phyloP scores from a whole-genome alignment of 495 filamentous ascomycete species.

The Aspergillus campestris region DNA sequence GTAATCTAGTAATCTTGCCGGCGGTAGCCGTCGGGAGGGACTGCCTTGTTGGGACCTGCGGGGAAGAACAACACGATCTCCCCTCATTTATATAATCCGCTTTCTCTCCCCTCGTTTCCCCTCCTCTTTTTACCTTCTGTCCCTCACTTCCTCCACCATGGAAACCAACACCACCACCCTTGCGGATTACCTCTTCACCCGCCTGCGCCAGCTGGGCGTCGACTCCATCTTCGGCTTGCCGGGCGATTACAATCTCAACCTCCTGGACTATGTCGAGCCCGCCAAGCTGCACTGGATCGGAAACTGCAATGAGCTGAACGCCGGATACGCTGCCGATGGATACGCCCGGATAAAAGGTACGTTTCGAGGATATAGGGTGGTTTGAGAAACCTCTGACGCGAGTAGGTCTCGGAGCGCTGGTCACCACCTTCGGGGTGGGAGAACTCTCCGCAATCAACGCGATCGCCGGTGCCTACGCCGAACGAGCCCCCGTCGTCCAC shows the following conservation, averaged over 20 bases:
- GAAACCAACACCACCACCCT: constrained; percentile 13
- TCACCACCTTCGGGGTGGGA: constrained; percentile 75
- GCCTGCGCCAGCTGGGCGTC: constrained; percentile 59
- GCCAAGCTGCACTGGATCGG: constrained; percentile 63
- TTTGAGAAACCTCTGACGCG: not conserved
- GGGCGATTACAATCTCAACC: constrained; percentile 64
- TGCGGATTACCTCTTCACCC: constrained; percentile 56
- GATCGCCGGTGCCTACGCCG: constrained; percentile 60
- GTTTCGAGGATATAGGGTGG: constrained; percentile 5
- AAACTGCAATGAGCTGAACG: constrained; percentile 72
- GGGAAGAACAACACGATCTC: no score
- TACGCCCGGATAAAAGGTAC: constrained; percentile 68
- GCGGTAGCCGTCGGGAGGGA: no score
- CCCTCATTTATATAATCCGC: no score
- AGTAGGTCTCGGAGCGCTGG: constrained; percentile 35
- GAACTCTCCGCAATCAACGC: constrained; percentile 69
- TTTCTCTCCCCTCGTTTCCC: no score
- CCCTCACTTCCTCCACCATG: not conserved
- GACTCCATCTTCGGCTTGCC: constrained; percentile 58
- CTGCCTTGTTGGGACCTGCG: no score
- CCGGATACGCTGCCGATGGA: constrained; percentile 72
- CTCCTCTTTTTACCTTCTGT: no score
- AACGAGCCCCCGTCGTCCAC: constrained; percentile 71
- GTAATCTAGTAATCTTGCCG: no score
- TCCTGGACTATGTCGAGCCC: constrained; percentile 56